Evolutionary conservation across 495 filamentous ascomycete species (phyloP).

Genomic region (Chaetomium cochliodes): DNA sequence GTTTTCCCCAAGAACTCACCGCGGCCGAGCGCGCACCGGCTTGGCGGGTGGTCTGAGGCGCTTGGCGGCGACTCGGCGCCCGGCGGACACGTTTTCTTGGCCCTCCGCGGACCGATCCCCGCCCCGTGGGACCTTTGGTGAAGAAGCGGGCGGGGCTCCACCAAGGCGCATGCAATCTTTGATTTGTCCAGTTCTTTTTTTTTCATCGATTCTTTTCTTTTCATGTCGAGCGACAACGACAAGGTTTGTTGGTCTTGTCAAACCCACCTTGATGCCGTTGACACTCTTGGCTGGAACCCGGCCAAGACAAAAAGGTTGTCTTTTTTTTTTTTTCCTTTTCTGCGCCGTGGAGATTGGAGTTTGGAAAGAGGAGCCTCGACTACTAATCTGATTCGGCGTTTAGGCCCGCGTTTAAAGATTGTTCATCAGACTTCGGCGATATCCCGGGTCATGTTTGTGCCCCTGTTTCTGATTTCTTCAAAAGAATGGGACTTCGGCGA

Average conservation of each 20-base stretch:
- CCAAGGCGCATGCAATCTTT: too few relatives aligned
- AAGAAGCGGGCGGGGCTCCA: background rate
- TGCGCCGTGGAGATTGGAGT: background rate
- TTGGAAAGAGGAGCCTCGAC: too few relatives aligned
- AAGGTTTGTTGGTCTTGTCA: background rate
- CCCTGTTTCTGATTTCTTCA: background rate
- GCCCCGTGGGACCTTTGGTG: too few relatives aligned
- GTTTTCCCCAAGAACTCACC: background rate
- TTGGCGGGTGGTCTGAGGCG: background rate
- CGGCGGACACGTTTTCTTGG: background rate
- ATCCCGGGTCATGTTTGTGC: background rate
- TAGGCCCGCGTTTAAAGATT: background rate
- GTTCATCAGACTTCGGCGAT: conserved; percentile 5
- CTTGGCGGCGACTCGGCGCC: background rate
- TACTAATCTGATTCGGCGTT: too few relatives aligned
- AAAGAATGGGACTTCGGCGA: background rate
- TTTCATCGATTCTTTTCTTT: background rate
- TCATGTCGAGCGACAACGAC: background rate
- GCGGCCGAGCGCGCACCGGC: too few relatives aligned
- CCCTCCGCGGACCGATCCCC: background rate
- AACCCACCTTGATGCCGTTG: background rate
- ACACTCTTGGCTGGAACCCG: background rate
- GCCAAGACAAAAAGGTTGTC: background rate
- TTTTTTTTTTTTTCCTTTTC: background rate
- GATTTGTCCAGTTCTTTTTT: background rate